Conservation (phyloP, 371 early-diverging fungal species). For the Mortierella sp. region DNA sequence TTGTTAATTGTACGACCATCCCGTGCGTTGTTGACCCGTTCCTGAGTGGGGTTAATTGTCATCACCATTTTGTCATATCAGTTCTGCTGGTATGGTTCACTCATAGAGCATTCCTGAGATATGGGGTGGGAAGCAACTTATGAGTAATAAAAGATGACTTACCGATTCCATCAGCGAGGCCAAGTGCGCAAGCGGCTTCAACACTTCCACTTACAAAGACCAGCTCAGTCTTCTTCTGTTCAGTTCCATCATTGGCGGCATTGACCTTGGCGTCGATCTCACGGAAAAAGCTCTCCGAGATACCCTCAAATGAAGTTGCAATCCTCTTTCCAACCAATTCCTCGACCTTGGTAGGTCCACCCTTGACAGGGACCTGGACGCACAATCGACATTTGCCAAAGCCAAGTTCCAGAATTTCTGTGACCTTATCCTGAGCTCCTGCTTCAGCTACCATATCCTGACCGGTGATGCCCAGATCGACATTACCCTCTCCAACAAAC, state of each 20-base stretch:
- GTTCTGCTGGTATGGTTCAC: background rate
- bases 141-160: conserved; percentile 57
- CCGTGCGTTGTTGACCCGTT: background rate
- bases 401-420: conserved; percentile 80
- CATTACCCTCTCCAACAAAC: conserved; percentile 93
- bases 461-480: conserved; percentile 98
- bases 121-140: background rate
- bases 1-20: conserved; percentile 11
- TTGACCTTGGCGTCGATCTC: conserved; percentile 68
- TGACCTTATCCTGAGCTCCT: conserved; percentile 76
- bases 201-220: conserved; percentile 93
- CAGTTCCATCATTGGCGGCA: conserved; percentile 45
- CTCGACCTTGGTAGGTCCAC: conserved; percentile 61
- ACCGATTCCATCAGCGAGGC: conserved; percentile 97
- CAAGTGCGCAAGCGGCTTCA: conserved; percentile 96
- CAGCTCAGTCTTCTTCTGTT: conserved; percentile 72
- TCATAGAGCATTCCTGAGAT: background rate
- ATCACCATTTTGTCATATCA: background rate
- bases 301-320: conserved; percentile 90
- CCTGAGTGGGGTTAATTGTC: conserved; percentile 4
- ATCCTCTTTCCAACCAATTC: conserved; percentile 93
- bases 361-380: conserved; percentile 82
- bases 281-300: conserved; percentile 76
- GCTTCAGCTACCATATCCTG: conserved; percentile 92
- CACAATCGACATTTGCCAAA: conserved; percentile 94